Evolutionary conservation across 176 grass and related monocot genomes (phyloP).

Genomic region (Tillandsia leiboldiana): DNA sequence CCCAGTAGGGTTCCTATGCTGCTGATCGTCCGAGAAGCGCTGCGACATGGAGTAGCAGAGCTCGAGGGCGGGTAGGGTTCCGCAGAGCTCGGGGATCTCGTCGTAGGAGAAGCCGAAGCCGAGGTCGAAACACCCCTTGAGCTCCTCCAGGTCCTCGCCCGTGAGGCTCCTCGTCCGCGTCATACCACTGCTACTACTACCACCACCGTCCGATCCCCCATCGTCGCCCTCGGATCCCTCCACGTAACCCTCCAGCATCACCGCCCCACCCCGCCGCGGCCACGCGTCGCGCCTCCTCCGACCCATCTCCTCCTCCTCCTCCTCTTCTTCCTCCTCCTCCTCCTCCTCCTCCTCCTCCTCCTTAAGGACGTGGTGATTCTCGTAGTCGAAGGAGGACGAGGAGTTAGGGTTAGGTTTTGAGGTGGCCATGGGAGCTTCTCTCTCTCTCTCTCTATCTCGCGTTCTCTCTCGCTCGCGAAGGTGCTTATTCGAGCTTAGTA

Average conservation of each 20-base stretch:
- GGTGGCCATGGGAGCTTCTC: not conserved
- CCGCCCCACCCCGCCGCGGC: slow-evolving; percentile 8
- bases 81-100: slow-evolving; percentile 61
- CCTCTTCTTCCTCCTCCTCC: not conserved
- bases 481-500: too few relatives aligned
- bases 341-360: not conserved
- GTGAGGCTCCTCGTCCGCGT: slow-evolving; percentile 51
- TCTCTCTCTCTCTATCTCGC: not conserved
- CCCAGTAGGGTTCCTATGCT: slow-evolving; percentile 1
- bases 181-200: slow-evolving; percentile 6
- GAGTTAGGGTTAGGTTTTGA: not conserved
- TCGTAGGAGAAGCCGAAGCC: slow-evolving; percentile 59
- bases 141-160: slow-evolving; percentile 66
- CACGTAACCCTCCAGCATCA: slow-evolving; percentile 47
- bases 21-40: slow-evolving; percentile 65
- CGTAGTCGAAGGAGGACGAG: not conserved
- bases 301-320: not conserved
- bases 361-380: not conserved
- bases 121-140: slow-evolving; percentile 83
- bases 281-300: not conserved
- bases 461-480: not conserved
- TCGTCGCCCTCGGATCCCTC: slow-evolving; percentile 15
- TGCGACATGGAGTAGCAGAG: slow-evolving; percentile 73
- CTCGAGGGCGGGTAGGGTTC: slow-evolving; percentile 60
- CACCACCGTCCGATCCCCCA: slow-evolving; percentile 7